phyloP scores from a whole-genome alignment of 495 filamentous ascomycete species.

The Penicillium egyptiacum region DNA sequence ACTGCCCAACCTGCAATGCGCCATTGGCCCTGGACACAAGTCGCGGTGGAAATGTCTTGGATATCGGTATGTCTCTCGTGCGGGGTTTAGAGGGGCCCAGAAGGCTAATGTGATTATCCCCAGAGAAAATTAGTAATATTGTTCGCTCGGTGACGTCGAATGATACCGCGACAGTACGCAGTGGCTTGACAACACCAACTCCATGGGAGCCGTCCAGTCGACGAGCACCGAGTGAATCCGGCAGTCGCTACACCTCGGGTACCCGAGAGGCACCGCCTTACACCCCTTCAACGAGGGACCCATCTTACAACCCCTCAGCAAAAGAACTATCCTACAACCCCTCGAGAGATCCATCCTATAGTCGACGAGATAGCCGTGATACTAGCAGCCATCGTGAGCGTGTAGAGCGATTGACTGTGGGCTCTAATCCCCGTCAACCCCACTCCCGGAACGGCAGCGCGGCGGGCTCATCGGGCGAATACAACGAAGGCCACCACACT shows the following conservation, averaged over 20 bases:
- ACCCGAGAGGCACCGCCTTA: conserved; percentile 3
- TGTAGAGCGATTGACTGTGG: conserved; percentile 59
- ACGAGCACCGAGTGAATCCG: conserved; percentile 50
- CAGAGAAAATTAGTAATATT: conserved; percentile 94
- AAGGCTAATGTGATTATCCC: conserved; percentile 12
- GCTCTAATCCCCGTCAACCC: conserved; percentile 46
- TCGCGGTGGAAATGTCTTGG: conserved; percentile 89
- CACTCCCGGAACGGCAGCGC: conserved; percentile 72
- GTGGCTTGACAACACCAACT: conserved; percentile 53
- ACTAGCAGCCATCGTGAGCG: conserved; percentile 49
- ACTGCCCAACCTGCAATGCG: conserved; percentile 92
- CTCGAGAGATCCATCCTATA: conserved; percentile 6
- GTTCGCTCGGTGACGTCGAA: conserved; percentile 78
- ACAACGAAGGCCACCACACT: conserved; percentile 60
- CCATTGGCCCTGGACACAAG: conserved; percentile 92
- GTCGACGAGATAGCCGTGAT: conserved; percentile 58
- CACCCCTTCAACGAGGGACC: not conserved
- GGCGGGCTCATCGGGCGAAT: conserved; percentile 72
- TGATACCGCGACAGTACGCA: conserved; percentile 55
- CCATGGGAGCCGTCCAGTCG: conserved; percentile 58
- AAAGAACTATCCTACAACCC: conserved; percentile 10
- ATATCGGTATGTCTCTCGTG: conserved; percentile 68
- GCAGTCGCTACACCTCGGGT: conserved; percentile 36
- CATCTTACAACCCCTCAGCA: conserved; percentile 6
- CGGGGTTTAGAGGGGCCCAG: not conserved